These are phyloP conservation scores for Vitis rotundifolia DNA, from an alignment of 164 flowering plant species.

Conservation along the genomic window DNA sequence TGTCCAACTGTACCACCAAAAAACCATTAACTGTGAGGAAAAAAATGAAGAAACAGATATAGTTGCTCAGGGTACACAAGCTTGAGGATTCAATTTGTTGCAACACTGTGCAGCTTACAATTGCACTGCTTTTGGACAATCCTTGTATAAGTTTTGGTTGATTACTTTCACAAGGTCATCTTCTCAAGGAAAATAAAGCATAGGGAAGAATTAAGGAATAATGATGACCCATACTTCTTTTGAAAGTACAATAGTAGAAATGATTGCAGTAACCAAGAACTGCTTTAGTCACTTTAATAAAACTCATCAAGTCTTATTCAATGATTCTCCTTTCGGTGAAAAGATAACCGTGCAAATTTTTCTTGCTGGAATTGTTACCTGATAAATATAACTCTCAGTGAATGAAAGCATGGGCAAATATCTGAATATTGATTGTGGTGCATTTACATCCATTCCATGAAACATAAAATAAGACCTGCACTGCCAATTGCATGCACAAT, in stretches of 20 bases:
- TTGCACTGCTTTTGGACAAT: not conserved
- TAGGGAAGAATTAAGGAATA: too few species aligned
- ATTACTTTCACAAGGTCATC: not conserved
- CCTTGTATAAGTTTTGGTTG: not conserved
- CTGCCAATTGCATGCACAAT: constrained; percentile 41
- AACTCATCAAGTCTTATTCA: not conserved
- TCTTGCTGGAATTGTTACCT: constrained; percentile 43
- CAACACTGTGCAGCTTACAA: not conserved
- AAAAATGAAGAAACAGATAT: not conserved
- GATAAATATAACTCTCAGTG: constrained; percentile 89
- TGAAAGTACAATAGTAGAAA: too few species aligned
- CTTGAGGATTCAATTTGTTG: not conserved
- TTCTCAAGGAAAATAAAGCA: not conserved
- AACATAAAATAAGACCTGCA: constrained; percentile 98
- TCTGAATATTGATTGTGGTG: constrained; percentile 63
- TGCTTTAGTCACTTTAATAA: not conserved
- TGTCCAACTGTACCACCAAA: constrained; percentile 69
- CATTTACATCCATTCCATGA: constrained; percentile 75
- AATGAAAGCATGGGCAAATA: constrained; percentile 84
- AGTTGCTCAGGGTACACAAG: not conserved
- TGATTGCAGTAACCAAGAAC: too few species aligned
- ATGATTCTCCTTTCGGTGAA: not conserved
- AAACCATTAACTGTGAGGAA: constrained; percentile 5
- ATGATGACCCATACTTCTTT: too few species aligned
- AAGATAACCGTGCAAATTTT: not conserved